Conservation (phyloP, 352 stramenopile species). For the Thalassiosira exigua region DNA sequence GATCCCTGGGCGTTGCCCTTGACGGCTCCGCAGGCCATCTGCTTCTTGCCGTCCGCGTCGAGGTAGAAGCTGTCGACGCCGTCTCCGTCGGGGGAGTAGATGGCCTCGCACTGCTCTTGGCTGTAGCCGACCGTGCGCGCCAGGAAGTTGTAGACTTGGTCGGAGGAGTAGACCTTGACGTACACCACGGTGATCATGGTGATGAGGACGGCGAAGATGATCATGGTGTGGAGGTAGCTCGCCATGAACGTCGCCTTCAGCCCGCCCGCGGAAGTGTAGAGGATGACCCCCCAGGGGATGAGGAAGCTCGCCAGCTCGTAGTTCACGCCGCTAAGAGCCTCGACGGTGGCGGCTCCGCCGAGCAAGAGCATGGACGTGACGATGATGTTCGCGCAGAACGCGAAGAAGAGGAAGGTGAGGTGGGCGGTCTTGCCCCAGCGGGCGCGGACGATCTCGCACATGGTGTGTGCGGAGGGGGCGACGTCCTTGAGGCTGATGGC, state of each 20-base stretch:
- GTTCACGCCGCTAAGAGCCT: slow-evolving; percentile 86
- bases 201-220: slow-evolving; percentile 85
- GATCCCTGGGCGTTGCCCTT: slow-evolving; percentile 79
- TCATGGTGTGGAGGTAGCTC: slow-evolving; percentile 86
- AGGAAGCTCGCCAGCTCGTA: slow-evolving; percentile 85
- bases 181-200: slow-evolving; percentile 88
- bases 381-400: slow-evolving; percentile 85
- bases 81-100: slow-evolving; percentile 60
- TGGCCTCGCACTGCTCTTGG: slow-evolving; percentile 68
- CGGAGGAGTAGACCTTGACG: slow-evolving; percentile 81
- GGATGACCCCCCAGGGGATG: slow-evolving; percentile 87
- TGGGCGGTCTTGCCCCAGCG: slow-evolving; percentile 85
- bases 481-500: slow-evolving; percentile 87
- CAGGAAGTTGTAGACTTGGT: slow-evolving; percentile 84
- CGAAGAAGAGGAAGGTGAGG: slow-evolving; percentile 88
- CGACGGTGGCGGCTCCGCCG: slow-evolving; percentile 84
- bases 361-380: slow-evolving; percentile 89
- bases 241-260: slow-evolving; percentile 87
- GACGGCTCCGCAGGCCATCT: slow-evolving; percentile 82
- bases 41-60: slow-evolving; percentile 40
- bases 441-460: slow-evolving; percentile 87
- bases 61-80: slow-evolving; percentile 65
- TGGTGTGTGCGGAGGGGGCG: slow-evolving; percentile 85
- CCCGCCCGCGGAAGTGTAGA: slow-evolving; percentile 85
- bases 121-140: slow-evolving; percentile 70